Evolutionary conservation across 805 yeast genomes (phyloP).

Genomic region (Saccharomycopsis fermentans): DNA sequence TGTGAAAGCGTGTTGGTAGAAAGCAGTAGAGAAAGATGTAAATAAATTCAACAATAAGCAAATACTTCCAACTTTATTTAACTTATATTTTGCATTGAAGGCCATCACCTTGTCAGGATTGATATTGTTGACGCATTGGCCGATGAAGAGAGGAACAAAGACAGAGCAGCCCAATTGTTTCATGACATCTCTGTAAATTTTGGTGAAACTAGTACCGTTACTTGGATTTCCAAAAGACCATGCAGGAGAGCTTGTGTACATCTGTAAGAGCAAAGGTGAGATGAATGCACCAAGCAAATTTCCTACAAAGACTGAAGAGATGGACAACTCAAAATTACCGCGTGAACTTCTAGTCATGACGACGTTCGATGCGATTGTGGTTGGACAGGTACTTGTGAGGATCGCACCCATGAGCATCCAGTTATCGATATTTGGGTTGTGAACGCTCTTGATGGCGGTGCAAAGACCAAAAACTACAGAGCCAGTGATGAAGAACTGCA

Average conservation of each 20-base stretch:
- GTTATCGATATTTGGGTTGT: slow-evolving; percentile 48
- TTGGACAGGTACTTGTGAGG: slow-evolving; percentile 80
- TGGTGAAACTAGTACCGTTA: slow-evolving; percentile 38
- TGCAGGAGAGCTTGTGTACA: slow-evolving; percentile 43
- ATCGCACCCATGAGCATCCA: slow-evolving; percentile 78
- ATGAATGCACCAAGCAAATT: slow-evolving; percentile 78
- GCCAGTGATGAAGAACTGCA: slow-evolving; percentile 64
- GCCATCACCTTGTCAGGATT: slow-evolving; percentile 57
- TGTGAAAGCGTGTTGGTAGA: slow-evolving; percentile 70
- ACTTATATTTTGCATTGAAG: slow-evolving; percentile 44
- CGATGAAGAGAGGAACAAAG: slow-evolving; percentile 80
- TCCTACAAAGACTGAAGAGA: slow-evolving; percentile 80
- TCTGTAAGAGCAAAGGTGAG: slow-evolving; percentile 75
- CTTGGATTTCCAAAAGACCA: slow-evolving; percentile 83
- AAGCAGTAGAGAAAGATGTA: slow-evolving; percentile 79
- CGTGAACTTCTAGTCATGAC: slow-evolving; percentile 84
- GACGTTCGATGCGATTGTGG: slow-evolving; percentile 86
- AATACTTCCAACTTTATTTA: slow-evolving; percentile 68
- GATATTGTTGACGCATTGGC: slow-evolving; percentile 68
- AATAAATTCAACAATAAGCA: slow-evolving; percentile 72
- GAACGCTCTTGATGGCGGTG: slow-evolving; percentile 50
- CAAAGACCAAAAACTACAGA: slow-evolving; percentile 66
- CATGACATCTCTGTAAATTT: slow-evolving; percentile 68
- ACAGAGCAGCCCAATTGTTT: slow-evolving; percentile 78
- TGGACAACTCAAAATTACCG: slow-evolving; percentile 69